A percentile compares a stretch with the other conserved stretches of the same genome.
phyloP scores from a whole-genome alignment of 225 moss, liverwort and hornwort genomes.

The Neckera pumila region DNA sequence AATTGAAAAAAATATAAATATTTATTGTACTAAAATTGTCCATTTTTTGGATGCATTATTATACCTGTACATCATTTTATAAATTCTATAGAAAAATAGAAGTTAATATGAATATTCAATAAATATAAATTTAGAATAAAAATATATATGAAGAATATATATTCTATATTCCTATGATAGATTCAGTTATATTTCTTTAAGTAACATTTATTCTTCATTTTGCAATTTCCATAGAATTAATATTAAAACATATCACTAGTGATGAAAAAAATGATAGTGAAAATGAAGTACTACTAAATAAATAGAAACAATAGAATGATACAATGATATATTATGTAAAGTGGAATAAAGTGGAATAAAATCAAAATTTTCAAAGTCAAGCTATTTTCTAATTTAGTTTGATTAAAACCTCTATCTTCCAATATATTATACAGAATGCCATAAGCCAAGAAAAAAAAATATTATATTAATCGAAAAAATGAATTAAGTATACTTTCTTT shows the following conservation, averaged over 20 bases:
- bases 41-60: neutral
- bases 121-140: neutral
- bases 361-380: neutral
- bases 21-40: neutral
- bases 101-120: neutral
- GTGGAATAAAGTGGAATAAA: neutral
- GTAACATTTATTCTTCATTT: neutral
- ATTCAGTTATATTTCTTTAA: neutral
- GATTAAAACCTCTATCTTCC: neutral
- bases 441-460: no score
- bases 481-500: no score
- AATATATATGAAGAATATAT: neutral
- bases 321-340: neutral
- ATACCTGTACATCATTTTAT: neutral
- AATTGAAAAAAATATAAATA: neutral
- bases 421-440: neutral
- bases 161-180: neutral
- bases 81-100: neutral
- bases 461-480: no score
- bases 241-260: neutral
- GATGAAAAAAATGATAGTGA: neutral
- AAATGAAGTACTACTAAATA: neutral
- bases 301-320: neutral
- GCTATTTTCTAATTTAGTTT: neutral
- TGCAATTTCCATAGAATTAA: fast-evolving